Evolutionary conservation across 2,329 filamentous ascomycete genomes (phyloP).

Genomic region (Xylogone sp.): DNA sequence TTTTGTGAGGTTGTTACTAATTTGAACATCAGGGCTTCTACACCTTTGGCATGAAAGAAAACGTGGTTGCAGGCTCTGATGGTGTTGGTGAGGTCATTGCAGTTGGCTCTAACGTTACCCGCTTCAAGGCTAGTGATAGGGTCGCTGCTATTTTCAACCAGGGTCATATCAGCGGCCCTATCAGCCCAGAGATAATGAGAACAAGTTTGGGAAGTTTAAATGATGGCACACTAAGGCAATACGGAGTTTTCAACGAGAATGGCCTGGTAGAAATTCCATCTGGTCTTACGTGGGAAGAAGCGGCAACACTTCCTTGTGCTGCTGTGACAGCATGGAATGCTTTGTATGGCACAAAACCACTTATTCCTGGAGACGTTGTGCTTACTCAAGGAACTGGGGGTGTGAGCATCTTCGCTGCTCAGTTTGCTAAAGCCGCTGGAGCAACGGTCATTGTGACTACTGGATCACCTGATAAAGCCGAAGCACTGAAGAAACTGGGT

Average conservation of each 20-base stretch:
- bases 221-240: slow-evolving; percentile 44
- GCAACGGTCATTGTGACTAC: slow-evolving; percentile 40
- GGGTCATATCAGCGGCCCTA: slow-evolving; percentile 31
- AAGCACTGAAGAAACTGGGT: slow-evolving; percentile 34
- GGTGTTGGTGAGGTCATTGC: slow-evolving; percentile 42
- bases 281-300: slow-evolving; percentile 42
- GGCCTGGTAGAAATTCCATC: slow-evolving; percentile 57
- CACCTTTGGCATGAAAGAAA: slow-evolving; percentile 17
- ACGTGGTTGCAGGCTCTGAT: slow-evolving; percentile 33
- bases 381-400: slow-evolving; percentile 40
- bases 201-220: slow-evolving; percentile 56
- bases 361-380: slow-evolving; percentile 32
- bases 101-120: slow-evolving; percentile 51
- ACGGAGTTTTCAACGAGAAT: slow-evolving; percentile 47
- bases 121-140: slow-evolving; percentile 56
- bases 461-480: slow-evolving; percentile 32
- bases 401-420: slow-evolving; percentile 33
- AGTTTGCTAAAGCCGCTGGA: slow-evolving; percentile 37
- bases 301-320: slow-evolving; percentile 47
- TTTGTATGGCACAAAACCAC: slow-evolving; percentile 42
- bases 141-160: slow-evolving; percentile 55
- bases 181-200: slow-evolving; percentile 15
- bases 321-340: slow-evolving; percentile 56
- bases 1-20: no score
- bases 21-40: slow-evolving; percentile 14